Percentiles rank a stretch among this genome's conserved stretches.
phyloP scores from a whole-genome alignment of 352 stramenopile genomes.

The Nothophytophthora sp. region DNA sequence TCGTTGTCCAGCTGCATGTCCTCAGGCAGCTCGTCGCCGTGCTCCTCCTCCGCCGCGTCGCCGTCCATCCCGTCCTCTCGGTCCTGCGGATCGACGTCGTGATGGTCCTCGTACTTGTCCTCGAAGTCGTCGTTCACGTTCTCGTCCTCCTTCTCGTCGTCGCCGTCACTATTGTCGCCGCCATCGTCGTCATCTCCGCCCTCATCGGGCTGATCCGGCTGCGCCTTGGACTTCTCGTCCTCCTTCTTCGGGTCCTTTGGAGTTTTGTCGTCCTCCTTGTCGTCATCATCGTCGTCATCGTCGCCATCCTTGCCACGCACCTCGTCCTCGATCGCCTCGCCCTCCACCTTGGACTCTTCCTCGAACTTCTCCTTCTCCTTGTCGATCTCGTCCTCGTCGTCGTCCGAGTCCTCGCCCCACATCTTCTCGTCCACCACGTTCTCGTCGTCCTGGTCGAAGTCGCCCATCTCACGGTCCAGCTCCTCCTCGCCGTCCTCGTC shows the following conservation, averaged over 20 bases:
- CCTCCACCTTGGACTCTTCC: conserved; percentile 83
- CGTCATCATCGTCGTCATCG: conserved; percentile 79
- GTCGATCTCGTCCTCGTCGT: conserved; percentile 94
- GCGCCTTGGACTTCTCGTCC: conserved; percentile 52
- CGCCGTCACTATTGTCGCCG: conserved; percentile 34
- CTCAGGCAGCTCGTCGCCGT: conserved; percentile 77
- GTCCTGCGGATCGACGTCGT: conserved; percentile 59
- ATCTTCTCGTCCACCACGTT: conserved; percentile 99
- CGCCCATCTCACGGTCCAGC: conserved; percentile 99
- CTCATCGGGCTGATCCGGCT: conserved; percentile 47
- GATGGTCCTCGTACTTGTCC: conserved; percentile 82
- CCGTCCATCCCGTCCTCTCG: conserved; percentile 54
- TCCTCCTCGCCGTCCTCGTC: conserved; percentile 94
- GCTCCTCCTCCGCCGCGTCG: conserved; percentile 62
- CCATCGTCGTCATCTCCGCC: conserved; percentile 41
- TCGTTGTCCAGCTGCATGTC: conserved; percentile 87
- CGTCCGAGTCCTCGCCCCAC: conserved; percentile 94
- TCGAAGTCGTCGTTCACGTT: conserved; percentile 92
- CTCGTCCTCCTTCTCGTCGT: conserved; percentile 75
- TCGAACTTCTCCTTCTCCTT: conserved; percentile 96
- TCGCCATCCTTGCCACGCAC: conserved; percentile 90
- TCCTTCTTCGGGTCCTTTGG: conserved; percentile 39
- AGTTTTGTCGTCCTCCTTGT: conserved; percentile 71
- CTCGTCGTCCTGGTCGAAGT: conserved; percentile 95
- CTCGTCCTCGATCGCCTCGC: conserved; percentile 85